Percentiles rank a stretch among this genome's conserved stretches.
These are phyloP conservation scores for Phialophora tarda DNA, from an alignment of 2,329 filamentous ascomycete species.

Conservation along the genomic window DNA sequence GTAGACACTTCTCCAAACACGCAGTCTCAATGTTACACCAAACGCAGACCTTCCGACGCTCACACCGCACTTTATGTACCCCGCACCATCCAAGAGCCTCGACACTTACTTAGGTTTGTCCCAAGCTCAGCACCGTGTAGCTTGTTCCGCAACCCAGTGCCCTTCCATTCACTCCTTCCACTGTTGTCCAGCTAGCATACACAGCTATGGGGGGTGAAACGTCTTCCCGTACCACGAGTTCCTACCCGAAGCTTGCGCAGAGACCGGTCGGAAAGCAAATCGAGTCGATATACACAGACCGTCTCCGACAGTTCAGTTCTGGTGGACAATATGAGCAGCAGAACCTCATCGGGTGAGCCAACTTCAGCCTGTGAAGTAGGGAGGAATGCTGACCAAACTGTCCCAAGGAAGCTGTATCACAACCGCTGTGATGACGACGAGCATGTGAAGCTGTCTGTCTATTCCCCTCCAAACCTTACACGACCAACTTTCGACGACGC, in stretches of 20 bases:
- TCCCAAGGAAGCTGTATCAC: constrained; percentile 73
- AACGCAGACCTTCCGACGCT: background rate
- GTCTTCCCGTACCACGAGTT: constrained; percentile 44
- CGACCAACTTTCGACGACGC: constrained; percentile 89
- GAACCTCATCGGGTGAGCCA: constrained; percentile 71
- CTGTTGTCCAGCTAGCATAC: background rate
- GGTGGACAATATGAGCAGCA: constrained; percentile 81
- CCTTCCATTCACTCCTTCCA: background rate
- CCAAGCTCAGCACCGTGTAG: background rate
- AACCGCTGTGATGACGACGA: constrained; percentile 70
- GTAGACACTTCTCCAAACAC: background rate
- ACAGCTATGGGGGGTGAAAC: constrained; percentile 48
- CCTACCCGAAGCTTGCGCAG: constrained; percentile 58
- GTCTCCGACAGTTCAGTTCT: constrained; percentile 78
- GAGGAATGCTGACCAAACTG: constrained; percentile 15
- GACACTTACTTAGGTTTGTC: background rate
- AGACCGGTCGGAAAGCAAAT: constrained; percentile 77
- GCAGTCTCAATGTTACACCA: background rate
- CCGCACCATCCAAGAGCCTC: constrained; percentile 7
- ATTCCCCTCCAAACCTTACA: constrained; percentile 77
- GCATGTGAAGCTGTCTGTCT: constrained; percentile 83
- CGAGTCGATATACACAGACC: constrained; percentile 80
- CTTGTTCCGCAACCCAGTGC: background rate
- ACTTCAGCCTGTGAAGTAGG: background rate
- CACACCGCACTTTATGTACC: constrained; percentile 4